Base-by-base conservation (phyloP, 225 moss, liverwort and hornwort species). In the Bryoerythrophyllum caledonicum region DNA sequence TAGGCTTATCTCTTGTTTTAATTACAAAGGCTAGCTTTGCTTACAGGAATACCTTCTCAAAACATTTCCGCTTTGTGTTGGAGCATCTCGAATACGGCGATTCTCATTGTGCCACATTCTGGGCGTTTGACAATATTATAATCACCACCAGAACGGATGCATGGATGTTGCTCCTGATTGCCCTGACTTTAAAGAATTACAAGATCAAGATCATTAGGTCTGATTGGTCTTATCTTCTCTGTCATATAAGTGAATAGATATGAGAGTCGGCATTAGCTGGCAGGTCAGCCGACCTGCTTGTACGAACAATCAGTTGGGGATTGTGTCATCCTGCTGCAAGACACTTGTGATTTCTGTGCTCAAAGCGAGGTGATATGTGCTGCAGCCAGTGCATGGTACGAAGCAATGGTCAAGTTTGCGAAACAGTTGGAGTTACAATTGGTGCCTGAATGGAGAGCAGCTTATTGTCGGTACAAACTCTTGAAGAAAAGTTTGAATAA, bases 401-500 rank as follows among this genome's bases (percentile, higher is more conserved):
- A 74, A 65, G 83, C 79, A 64, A 94, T 94, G 94, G 94, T 94
- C 75, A 91, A 94, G 81, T 94, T 94, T 68, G 82, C 90, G 28
- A 94, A 94, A 65, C 91, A 88, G 40, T 77, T 94, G 79, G 86
- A 85, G 59, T 54, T 80, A 66, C 90, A 92, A 59, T 79, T 92
- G 76, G 94, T 94, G 63, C 92, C 92, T 26, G 94, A 94, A 78
- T 94, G 92, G 94, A 86, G 89, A 80, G 87, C 66, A 78, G 94
- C 94, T 12, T 94, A 86, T 35, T 94, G 94, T 74, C 85, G 89
- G 61, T 94, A 94, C 76, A 91, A 85, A 77, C 53, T 70, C 20
- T 68, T 94, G 79, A 94, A 94, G 83, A 90, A 94, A 75, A 84
- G 79, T 56, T 76, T 92, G 79, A 94, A 89, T 30, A 87, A 76